Evolutionary conservation across 1,284 basidiomycete genomes (phyloP).

Genomic region (Leccinum pachyderme): DNA sequence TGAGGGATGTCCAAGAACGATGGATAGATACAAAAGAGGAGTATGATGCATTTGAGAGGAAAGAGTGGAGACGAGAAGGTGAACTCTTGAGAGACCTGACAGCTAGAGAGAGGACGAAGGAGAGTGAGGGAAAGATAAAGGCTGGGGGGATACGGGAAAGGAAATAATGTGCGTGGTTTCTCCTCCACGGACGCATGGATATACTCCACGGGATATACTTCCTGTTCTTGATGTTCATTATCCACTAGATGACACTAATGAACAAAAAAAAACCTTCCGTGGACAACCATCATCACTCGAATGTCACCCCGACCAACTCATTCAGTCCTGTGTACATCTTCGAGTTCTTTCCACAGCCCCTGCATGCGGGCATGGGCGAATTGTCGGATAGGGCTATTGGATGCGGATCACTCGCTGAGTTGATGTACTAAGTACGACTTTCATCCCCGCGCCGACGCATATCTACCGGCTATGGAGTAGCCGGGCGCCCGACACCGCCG

Average conservation of each 20-base stretch:
- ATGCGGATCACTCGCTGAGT: background rate
- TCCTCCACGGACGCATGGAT: background rate
- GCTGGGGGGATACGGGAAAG: constrained; percentile 27
- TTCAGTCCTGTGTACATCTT: background rate
- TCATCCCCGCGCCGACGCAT: background rate
- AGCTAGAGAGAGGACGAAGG: constrained; percentile 15
- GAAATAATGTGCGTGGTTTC: constrained; percentile 20
- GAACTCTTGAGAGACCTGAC: constrained; percentile 32
- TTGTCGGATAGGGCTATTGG: background rate
- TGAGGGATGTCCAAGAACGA: constrained; percentile 83
- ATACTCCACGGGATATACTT: background rate
- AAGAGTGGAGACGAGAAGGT: constrained; percentile 67
- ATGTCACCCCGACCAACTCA: no score
- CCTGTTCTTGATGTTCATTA: background rate
- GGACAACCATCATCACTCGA: background rate
- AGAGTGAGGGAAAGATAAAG: constrained; percentile 4
- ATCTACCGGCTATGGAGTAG: background rate
- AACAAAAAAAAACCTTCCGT: background rate
- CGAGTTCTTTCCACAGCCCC: background rate
- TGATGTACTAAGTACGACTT: background rate
- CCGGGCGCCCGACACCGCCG: background rate
- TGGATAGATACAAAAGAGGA: constrained; percentile 80
- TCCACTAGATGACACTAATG: background rate
- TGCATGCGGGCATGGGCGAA: background rate
- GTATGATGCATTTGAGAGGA: constrained; percentile 77